phyloP scores from a whole-genome alignment of 176 grass and related monocot genomes.

The Oryza officinalis region DNA sequence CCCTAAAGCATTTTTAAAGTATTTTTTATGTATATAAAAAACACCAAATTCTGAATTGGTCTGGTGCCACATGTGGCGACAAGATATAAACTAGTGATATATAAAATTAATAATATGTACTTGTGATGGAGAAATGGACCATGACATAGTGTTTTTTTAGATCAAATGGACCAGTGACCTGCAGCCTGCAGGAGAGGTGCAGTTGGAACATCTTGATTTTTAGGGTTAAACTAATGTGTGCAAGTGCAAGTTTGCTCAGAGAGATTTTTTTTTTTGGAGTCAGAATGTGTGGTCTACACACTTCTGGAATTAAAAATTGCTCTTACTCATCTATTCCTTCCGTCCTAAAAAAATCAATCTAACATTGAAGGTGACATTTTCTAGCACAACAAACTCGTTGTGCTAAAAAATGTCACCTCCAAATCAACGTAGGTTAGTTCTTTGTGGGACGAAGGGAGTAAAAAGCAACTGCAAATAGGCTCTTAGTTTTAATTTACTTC shows the following conservation, averaged over 20 bases:
- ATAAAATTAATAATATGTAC: conserved; percentile 30
- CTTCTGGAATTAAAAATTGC: background rate
- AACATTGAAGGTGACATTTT: no score
- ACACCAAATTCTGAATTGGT: background rate
- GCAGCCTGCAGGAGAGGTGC: background rate
- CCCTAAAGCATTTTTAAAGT: background rate
- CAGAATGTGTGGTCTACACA: conserved; percentile 30
- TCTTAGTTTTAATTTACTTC: background rate
- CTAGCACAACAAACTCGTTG: no score
- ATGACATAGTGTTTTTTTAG: conserved; percentile 10
- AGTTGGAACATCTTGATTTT: conserved; percentile 7
- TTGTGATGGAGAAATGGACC: conserved; percentile 45
- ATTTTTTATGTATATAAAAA: background rate
- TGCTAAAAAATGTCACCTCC: no score
- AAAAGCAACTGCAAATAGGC: background rate
- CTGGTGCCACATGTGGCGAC: conserved; percentile 5
- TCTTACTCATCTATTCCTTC: background rate
- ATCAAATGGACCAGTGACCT: conserved; percentile 25
- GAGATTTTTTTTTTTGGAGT: background rate
- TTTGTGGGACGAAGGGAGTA: no score
- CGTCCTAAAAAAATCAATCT: no score
- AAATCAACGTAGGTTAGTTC: no score
- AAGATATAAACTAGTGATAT: background rate
- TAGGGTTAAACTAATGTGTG: background rate
- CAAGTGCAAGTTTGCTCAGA: conserved; percentile 35